These are phyloP conservation scores for Suhomyces atakaporum DNA, from an alignment of 1,139 yeast genomes.

Conservation along the genomic window DNA sequence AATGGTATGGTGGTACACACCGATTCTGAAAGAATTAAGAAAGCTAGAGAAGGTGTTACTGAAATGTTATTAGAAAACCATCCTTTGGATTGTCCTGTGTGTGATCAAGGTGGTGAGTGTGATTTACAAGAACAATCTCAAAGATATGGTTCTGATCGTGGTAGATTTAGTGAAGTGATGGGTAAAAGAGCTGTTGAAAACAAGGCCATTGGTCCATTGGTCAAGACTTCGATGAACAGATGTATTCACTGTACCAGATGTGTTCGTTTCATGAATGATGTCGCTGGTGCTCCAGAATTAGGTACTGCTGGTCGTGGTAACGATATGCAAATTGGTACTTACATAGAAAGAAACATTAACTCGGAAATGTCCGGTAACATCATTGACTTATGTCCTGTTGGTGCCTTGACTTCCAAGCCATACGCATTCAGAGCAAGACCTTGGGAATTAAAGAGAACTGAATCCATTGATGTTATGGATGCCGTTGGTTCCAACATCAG, in stretches of 20 bases:
- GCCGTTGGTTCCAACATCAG: conserved; percentile 82
- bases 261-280: conserved; percentile 86
- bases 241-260: conserved; percentile 94
- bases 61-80: conserved; percentile 88
- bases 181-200: conserved; percentile 92
- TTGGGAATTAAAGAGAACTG: conserved; percentile 91
- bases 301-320: conserved; percentile 91
- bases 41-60: conserved; percentile 89
- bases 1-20: conserved; percentile 89
- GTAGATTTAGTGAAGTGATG: conserved; percentile 75
- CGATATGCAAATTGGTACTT: conserved; percentile 90
- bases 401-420: conserved; percentile 88
- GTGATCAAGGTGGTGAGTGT: conserved; percentile 96
- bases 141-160: conserved; percentile 85
- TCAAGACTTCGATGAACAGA: conserved; percentile 90
- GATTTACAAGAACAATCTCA: conserved; percentile 87
- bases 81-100: conserved; percentile 90
- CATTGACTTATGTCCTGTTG: conserved; percentile 89
- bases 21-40: conserved; percentile 74
- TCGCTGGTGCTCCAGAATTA: conserved; percentile 91
- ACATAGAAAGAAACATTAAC: conserved; percentile 80
- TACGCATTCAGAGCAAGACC: conserved; percentile 91
- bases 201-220: conserved; percentile 87
- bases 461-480: conserved; percentile 83
- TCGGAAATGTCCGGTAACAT: conserved; percentile 88